Conservation (phyloP, 129 eudicot species). For the Mikania micrantha region DNA sequence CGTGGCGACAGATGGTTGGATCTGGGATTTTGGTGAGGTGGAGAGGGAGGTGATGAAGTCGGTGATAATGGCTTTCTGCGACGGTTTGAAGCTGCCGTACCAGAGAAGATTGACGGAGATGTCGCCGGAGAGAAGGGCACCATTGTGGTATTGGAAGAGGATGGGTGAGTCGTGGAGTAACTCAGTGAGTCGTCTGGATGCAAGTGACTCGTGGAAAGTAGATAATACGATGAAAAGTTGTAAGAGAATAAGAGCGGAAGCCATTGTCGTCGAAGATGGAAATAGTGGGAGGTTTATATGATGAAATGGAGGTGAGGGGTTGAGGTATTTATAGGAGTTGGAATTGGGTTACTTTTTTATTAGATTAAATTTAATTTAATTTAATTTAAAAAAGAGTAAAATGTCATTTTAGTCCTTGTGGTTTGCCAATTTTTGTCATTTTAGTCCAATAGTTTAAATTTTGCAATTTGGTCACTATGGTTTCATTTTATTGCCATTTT, state of each 20-base stretch:
- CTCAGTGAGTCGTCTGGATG: slow-evolving; percentile 34
- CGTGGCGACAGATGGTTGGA: slow-evolving; percentile 52
- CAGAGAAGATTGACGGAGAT: slow-evolving; percentile 62
- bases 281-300: background rate
- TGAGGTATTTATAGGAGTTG: slow-evolving; percentile 34
- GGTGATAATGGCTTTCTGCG: slow-evolving; percentile 40
- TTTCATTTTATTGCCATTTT: too few relatives aligned
- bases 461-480: too few relatives aligned
- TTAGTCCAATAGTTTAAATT: too few relatives aligned
- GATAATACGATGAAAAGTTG: slow-evolving; percentile 22
- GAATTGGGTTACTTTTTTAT: background rate
- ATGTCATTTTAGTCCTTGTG: too few relatives aligned
- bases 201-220: slow-evolving; percentile 22
- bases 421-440: too few relatives aligned
- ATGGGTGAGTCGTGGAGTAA: slow-evolving; percentile 40
- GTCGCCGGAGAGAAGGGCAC: slow-evolving; percentile 57
- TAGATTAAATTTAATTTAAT: too few relatives aligned
- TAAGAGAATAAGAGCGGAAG: slow-evolving; percentile 3
- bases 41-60: slow-evolving; percentile 58
- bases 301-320: slow-evolving; percentile 9
- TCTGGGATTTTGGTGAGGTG: slow-evolving; percentile 19
- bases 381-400: too few relatives aligned
- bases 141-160: slow-evolving; percentile 58
- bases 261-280: slow-evolving; percentile 13
- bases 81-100: slow-evolving; percentile 61